Evolutionary conservation across 2,329 filamentous ascomycete species (phyloP).

Genomic region (Dactylellina sp.): DNA sequence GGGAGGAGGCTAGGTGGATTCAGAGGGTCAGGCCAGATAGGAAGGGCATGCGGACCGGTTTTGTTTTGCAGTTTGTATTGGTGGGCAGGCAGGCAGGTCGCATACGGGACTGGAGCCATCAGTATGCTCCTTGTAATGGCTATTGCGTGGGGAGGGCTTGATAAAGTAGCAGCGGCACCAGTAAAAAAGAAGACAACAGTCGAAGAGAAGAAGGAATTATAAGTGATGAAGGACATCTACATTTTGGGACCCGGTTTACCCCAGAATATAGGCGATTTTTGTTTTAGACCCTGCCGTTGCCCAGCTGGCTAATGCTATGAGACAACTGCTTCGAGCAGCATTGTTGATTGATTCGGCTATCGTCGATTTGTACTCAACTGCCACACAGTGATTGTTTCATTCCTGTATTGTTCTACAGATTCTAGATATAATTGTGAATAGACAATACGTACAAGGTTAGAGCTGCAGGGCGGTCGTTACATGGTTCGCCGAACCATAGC

Average conservation of each 20-base stretch:
- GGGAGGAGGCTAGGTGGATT: slow-evolving; percentile 88
- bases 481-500: too few species aligned
- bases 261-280: slow-evolving; percentile 9
- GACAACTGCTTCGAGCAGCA: background rate
- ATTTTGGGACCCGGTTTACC: slow-evolving; percentile 5
- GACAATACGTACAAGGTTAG: too few species aligned
- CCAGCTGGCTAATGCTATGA: background rate
- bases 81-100: slow-evolving; percentile 92
- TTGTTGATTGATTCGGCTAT: background rate
- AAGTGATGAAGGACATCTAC: background rate
- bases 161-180: slow-evolving; percentile 66
- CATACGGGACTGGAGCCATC: slow-evolving; percentile 82
- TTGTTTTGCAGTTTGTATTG: slow-evolving; percentile 91
- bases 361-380: too few species aligned
- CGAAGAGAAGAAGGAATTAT: slow-evolving; percentile 45
- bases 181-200: slow-evolving; percentile 7
- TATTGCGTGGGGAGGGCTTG: slow-evolving; percentile 74
- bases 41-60: slow-evolving; percentile 85
- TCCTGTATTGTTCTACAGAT: too few species aligned
- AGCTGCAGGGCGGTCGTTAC: too few species aligned
- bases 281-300: background rate
- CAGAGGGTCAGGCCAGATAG: slow-evolving; percentile 77
- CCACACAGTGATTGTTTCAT: too few species aligned
- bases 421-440: too few species aligned
- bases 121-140: slow-evolving; percentile 81